phyloP scores from a whole-genome alignment of 805 yeast genomes.

The Lipomyces oligophaga region DNA sequence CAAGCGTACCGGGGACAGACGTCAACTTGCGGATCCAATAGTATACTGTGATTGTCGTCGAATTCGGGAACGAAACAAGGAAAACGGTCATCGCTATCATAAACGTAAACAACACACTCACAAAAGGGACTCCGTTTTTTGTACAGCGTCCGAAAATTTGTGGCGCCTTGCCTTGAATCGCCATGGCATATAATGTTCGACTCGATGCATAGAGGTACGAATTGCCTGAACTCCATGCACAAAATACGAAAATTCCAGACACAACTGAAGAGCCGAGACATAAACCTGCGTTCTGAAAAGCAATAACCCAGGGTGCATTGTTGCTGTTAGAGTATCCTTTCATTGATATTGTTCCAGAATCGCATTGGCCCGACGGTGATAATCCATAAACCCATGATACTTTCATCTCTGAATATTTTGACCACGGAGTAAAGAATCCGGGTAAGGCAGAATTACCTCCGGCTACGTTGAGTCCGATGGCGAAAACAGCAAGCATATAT shows the following conservation, averaged over 20 bases:
- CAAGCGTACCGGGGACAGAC: slow-evolving; percentile 57
- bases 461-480: slow-evolving; percentile 59
- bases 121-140: slow-evolving; percentile 70
- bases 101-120: slow-evolving; percentile 52
- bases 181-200: slow-evolving; percentile 65
- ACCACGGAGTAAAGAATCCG: slow-evolving; percentile 24
- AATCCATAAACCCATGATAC: slow-evolving; percentile 13
- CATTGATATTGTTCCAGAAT: slow-evolving; percentile 14
- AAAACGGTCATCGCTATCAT: slow-evolving; percentile 40
- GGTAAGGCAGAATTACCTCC: slow-evolving; percentile 17
- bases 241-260: slow-evolving; percentile 42
- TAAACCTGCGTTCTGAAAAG: slow-evolving; percentile 63
- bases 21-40: slow-evolving; percentile 31
- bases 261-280: slow-evolving; percentile 67
- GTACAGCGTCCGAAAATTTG: slow-evolving; percentile 62
- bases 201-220: slow-evolving; percentile 67
- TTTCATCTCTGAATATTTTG: slow-evolving; percentile 46
- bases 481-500: slow-evolving; percentile 56
- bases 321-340: slow-evolving; percentile 48
- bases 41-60: slow-evolving; percentile 24
- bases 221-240: slow-evolving; percentile 66
- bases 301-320: slow-evolving; percentile 74
- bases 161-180: slow-evolving; percentile 66
- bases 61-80: slow-evolving; percentile 24
- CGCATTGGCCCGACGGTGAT: slow-evolving; percentile 13